Conservation (phyloP, 2,329 filamentous ascomycete species). For the Stagonosporopsis chrysanthemi region DNA sequence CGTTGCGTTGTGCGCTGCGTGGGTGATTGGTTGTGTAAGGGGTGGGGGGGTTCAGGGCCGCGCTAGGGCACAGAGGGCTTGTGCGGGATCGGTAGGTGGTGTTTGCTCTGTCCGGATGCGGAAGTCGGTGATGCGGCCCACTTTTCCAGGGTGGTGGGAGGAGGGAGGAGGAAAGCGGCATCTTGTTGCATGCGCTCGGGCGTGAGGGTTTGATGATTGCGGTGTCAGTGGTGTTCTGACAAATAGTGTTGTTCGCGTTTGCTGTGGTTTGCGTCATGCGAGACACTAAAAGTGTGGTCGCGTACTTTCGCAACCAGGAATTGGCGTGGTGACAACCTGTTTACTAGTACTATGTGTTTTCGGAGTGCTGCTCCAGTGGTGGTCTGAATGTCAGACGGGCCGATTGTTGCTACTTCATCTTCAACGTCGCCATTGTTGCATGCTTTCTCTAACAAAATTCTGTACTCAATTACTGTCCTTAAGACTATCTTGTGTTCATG, state of each 20-base stretch:
- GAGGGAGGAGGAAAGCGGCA: too few species aligned
- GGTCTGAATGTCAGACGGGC: neutral
- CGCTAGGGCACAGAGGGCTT: neutral
- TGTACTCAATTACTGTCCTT: too few species aligned
- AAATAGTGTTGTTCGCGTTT: neutral
- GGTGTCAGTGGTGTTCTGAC: neutral
- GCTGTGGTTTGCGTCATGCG: constrained; percentile 1
- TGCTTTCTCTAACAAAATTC: neutral
- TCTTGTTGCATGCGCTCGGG: neutral
- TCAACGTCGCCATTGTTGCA: neutral
- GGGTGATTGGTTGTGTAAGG: neutral
- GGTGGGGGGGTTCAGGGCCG: neutral
- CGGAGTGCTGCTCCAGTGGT: neutral
- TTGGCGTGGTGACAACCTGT: neutral
- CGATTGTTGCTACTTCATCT: neutral
- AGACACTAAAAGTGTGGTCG: neutral
- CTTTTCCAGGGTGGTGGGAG: neutral
- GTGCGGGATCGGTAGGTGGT: constrained; percentile 7
- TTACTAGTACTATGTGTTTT: neutral
- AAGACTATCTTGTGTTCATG: neutral
- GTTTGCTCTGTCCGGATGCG: constrained; percentile 6
- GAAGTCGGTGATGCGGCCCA: constrained; percentile 1
- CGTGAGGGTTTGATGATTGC: neutral
- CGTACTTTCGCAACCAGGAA: neutral
- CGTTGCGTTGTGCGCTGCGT: neutral